These are phyloP conservation scores for Termitomyces sp. DNA, from an alignment of 1,284 basidiomycete genomes.

Conservation along the genomic window DNA sequence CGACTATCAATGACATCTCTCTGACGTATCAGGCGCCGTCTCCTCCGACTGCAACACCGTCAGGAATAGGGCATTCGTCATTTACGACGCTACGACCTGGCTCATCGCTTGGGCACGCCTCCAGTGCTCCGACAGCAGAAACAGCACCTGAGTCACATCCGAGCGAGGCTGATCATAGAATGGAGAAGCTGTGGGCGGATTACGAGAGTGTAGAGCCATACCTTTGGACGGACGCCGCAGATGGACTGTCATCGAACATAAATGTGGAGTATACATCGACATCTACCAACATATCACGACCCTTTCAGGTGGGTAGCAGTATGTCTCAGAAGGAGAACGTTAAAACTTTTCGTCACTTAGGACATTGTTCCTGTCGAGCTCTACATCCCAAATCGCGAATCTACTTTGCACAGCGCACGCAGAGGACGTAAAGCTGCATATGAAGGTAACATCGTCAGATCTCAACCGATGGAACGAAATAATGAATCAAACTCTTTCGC, in stretches of 20 bases:
- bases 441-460: conserved; percentile 47
- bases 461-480: background rate
- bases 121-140: conserved; percentile 20
- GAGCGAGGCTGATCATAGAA: conserved; percentile 72
- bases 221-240: conserved; percentile 44
- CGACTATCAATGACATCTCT: conserved; percentile 71
- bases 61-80: conserved; percentile 25
- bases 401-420: conserved; percentile 40
- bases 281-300: conserved; percentile 36
- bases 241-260: conserved; percentile 47
- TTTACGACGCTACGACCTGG: conserved; percentile 22
- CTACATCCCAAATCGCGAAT: conserved; percentile 66
- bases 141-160: conserved; percentile 45
- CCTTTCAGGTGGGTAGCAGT: conserved; percentile 54
- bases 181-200: conserved; percentile 78
- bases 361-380: conserved; percentile 76
- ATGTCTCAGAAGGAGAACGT: background rate
- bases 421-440: conserved; percentile 48
- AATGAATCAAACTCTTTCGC: background rate
- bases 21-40: conserved; percentile 38
- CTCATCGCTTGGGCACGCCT: conserved; percentile 25
- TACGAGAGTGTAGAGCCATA: conserved; percentile 76
- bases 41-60: conserved; percentile 27
- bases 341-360: conserved; percentile 27
- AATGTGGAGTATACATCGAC: conserved; percentile 46